Percentiles rank a stretch among this genome's conserved stretches.
phyloP scores from a whole-genome alignment of 495 filamentous ascomycete genomes.

The Trichocladium uniseriatum region DNA sequence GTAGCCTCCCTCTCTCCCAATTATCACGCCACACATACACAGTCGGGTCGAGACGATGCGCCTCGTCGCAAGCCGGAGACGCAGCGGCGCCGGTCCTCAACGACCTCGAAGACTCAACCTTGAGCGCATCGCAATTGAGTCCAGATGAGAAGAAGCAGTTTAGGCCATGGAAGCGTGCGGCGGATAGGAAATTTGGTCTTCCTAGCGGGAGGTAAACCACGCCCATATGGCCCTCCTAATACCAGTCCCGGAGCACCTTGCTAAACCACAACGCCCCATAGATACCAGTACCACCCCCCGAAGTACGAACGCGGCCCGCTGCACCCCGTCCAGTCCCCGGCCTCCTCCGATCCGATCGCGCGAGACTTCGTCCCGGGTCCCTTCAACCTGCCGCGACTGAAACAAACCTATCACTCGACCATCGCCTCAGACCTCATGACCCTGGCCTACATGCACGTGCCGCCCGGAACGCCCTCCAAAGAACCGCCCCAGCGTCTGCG shows the following conservation, averaged over 20 bases:
- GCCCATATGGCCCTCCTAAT: neutral
- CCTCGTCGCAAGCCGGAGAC: conserved; percentile 28
- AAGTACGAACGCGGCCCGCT: conserved; percentile 90
- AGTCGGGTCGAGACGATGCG: conserved; percentile 24
- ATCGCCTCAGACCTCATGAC: conserved; percentile 85
- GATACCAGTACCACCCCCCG: conserved; percentile 87
- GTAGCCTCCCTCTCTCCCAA: conserved; percentile 21
- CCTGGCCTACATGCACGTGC: conserved; percentile 70
- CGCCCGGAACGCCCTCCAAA: conserved; percentile 59
- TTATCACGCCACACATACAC: conserved; percentile 17
- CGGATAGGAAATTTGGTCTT: conserved; percentile 30
- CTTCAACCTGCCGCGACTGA: conserved; percentile 77
- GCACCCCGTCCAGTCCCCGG: conserved; percentile 80
- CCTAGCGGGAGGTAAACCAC: conserved; percentile 30
- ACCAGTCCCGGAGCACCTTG: neutral
- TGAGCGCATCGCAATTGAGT: conserved; percentile 24
- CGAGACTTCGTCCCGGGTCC: conserved; percentile 87
- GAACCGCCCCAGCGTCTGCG: conserved; percentile 63
- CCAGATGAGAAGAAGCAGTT: conserved; percentile 27
- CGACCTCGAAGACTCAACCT: conserved; percentile 35
- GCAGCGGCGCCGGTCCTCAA: conserved; percentile 15
- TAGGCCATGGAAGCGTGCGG: conserved; percentile 36
- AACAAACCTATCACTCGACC: conserved; percentile 82
- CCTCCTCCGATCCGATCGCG: conserved; percentile 74
- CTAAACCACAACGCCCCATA: conserved; percentile 21